Evolutionary conservation across 345 rosid genomes (phyloP).

Genomic region (Acer negundo): DNA sequence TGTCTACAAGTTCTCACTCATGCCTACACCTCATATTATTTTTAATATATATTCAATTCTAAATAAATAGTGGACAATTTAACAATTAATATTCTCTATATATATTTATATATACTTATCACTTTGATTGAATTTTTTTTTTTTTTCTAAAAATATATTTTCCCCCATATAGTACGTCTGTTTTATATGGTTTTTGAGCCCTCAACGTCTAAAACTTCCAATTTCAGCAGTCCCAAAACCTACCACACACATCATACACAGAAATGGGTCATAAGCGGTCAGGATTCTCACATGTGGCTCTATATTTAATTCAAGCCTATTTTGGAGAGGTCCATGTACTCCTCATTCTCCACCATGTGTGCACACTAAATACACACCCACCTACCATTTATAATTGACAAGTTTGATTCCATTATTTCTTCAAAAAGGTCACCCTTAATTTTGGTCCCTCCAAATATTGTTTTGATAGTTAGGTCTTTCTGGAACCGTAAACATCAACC

Average conservation of each 20-base stretch:
- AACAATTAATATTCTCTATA: no score
- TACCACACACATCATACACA: background rate
- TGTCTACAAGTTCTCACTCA: no score
- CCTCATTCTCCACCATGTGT: background rate
- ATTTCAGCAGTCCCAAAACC: no score
- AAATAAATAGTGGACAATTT: no score
- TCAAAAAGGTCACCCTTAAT: background rate
- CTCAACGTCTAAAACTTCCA: background rate
- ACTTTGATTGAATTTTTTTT: no score
- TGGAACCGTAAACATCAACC: no score
- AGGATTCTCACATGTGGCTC: background rate
- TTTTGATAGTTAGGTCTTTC: no score
- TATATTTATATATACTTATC: no score
- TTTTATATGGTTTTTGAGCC: background rate
- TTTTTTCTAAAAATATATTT: no score
- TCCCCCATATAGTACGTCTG: background rate
- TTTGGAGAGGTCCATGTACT: background rate
- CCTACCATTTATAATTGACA: background rate
- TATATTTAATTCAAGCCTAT: background rate
- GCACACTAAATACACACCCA: slow-evolving; percentile 8
- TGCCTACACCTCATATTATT: no score
- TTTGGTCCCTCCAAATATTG: no score
- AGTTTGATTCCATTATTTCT: background rate
- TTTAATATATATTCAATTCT: no score
- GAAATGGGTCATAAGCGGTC: background rate